phyloP scores from a whole-genome alignment of 352 stramenopile genomes.

The Bremia lactucae region DNA sequence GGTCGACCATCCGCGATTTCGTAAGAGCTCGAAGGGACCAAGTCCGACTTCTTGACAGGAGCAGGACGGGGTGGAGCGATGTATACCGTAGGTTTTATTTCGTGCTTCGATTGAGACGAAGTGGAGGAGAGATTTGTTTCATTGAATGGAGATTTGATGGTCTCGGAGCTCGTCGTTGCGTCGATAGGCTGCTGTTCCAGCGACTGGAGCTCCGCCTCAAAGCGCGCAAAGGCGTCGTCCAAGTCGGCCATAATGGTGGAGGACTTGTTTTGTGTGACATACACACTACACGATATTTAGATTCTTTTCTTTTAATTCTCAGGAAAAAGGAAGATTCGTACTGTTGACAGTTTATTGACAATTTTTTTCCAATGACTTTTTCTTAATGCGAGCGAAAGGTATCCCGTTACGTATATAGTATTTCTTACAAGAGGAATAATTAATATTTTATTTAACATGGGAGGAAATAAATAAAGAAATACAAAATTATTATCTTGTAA shows the following conservation, averaged over 20 bases:
- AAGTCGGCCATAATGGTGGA: conserved; percentile 38
- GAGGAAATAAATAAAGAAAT: too few species aligned
- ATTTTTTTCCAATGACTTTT: too few species aligned
- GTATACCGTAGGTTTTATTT: conserved; percentile 49
- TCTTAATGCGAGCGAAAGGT: too few species aligned
- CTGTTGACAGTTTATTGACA: too few species aligned
- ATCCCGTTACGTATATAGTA: too few species aligned
- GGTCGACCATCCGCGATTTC: conserved; percentile 4
- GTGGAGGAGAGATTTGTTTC: conserved; percentile 14
- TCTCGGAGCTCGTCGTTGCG: not conserved
- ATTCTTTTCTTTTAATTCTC: too few species aligned
- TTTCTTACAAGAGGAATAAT: too few species aligned
- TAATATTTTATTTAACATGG: too few species aligned
- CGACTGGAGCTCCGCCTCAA: conserved; percentile 73
- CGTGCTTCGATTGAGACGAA: conserved; percentile 2
- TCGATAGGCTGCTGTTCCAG: conserved; percentile 33
- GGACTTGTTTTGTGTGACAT: too few species aligned
- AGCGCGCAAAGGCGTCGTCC: conserved; percentile 76
- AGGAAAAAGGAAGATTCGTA: too few species aligned
- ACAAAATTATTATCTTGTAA: too few species aligned
- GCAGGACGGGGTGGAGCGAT: conserved; percentile 55
- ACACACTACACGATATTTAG: too few species aligned
- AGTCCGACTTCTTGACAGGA: conserved; percentile 22
- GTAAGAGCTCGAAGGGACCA: not conserved
- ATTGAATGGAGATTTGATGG: conserved; percentile 14